Evolutionary conservation across 2,329 filamentous ascomycete species (phyloP).

Genomic region (Clonostachys rhizophaga): DNA sequence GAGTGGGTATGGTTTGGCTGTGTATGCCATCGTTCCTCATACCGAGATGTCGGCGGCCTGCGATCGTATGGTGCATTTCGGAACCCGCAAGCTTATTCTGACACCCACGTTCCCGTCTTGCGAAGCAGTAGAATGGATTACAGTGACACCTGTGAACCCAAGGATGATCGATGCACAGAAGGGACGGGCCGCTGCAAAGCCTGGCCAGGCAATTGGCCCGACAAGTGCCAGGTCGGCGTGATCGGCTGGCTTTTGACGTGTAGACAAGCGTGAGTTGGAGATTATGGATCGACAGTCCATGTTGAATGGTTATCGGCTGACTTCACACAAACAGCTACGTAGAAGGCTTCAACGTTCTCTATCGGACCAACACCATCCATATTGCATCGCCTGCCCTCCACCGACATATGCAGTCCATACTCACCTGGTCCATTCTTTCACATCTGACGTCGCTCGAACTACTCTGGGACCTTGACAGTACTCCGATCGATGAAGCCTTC

Average conservation of each 20-base stretch:
- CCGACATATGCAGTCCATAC: no score
- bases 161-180: background rate
- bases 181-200: background rate
- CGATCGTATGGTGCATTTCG: no score
- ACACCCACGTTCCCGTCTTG: no score
- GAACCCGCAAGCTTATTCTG: background rate
- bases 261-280: slow-evolving; percentile 2
- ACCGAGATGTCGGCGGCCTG: no score
- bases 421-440: no score
- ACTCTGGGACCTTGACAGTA: no score
- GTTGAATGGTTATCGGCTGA: background rate
- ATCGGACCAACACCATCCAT: slow-evolving; percentile 5
- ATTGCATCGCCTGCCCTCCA: background rate
- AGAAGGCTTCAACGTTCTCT: slow-evolving; percentile 6
- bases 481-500: no score
- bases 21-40: slow-evolving; percentile 2
- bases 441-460: no score
- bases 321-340: slow-evolving; percentile 1
- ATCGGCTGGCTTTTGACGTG: slow-evolving; percentile 5
- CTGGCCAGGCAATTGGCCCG: background rate
- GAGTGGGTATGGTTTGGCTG: slow-evolving; percentile 4
- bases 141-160: background rate
- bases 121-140: background rate
- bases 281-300: background rate
- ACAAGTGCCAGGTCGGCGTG: slow-evolving; percentile 3